Conservation (phyloP, 192 early-diverging fungal genomes). For the Powellomyces hirtus region DNA sequence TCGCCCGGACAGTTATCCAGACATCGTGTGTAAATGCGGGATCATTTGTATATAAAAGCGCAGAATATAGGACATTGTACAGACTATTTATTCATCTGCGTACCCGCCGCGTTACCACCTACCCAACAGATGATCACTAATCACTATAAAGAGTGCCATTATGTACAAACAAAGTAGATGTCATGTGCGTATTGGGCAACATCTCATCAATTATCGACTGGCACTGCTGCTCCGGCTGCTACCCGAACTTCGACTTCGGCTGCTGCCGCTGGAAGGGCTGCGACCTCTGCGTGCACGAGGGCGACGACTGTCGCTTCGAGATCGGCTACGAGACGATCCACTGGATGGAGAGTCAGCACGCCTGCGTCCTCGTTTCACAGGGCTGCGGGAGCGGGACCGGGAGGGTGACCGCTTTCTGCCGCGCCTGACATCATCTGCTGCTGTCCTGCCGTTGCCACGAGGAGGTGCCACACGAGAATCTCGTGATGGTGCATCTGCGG, state of each 20-base stretch:
- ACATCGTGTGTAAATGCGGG: no score
- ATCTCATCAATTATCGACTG: no score
- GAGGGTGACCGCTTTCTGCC: background rate
- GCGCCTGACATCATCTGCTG: background rate
- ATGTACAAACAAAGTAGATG: no score
- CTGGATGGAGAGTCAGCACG: no score
- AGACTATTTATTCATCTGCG: no score
- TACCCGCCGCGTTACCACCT: no score
- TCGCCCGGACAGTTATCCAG: no score
- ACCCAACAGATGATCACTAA: no score
- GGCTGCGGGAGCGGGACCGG: background rate
- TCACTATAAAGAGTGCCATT: no score
- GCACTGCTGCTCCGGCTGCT: conserved; percentile 9
- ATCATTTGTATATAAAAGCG: no score
- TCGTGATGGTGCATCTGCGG: background rate
- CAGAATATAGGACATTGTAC: no score
- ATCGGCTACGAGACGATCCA: background rate
- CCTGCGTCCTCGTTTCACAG: background rate
- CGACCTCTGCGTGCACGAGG: background rate
- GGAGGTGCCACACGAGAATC: background rate
- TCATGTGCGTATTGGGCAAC: no score
- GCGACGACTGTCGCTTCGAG: background rate
- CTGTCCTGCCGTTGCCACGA: background rate
- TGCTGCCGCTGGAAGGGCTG: background rate
- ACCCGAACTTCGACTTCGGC: conserved; percentile 1